A percentile compares a stretch with the other conserved stretches of the same genome.
Conservation (phyloP, 768 basidiomycete genomes). For the Termitomyces sp. region DNA sequence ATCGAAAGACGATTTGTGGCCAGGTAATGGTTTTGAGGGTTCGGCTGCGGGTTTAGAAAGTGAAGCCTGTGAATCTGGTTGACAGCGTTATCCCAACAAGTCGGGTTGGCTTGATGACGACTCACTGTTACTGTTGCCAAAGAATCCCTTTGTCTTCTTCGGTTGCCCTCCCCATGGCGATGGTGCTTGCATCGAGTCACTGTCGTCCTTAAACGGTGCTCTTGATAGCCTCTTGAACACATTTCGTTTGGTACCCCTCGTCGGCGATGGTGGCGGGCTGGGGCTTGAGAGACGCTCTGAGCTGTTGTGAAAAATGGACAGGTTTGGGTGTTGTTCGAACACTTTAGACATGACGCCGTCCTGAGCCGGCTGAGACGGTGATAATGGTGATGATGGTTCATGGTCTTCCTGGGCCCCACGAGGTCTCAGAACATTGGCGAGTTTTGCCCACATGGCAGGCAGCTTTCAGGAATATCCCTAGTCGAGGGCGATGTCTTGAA, state of each 20-base stretch:
- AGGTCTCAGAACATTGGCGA: conserved; percentile 55
- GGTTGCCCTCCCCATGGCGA: conserved; percentile 39
- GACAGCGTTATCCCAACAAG: not conserved
- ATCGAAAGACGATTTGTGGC: conserved; percentile 33
- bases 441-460: conserved; percentile 58
- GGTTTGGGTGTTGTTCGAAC: conserved; percentile 60
- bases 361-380: conserved; percentile 20
- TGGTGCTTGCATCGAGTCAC: conserved; percentile 32
- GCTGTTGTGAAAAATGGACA: conserved; percentile 52
- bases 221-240: conserved; percentile 59
- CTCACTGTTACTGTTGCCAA: conserved; percentile 36
- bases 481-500: conserved; percentile 1
- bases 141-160: conserved; percentile 53
- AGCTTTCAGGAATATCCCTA: conserved; percentile 3
- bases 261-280: conserved; percentile 50
- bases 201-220: conserved; percentile 38
- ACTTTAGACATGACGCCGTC: conserved; percentile 50
- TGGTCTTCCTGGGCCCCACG: conserved; percentile 31
- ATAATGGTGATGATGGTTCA: conserved; percentile 14
- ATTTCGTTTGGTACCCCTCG: conserved; percentile 41
- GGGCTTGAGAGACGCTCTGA: conserved; percentile 30
- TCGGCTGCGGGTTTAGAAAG: conserved; percentile 18
- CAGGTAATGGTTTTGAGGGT: conserved; percentile 16
- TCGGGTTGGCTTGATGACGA: conserved; percentile 3
- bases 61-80: conserved; percentile 33